Evolutionary conservation across 2,329 filamentous ascomycete species (phyloP).

Genomic region (Hymenoscyphus fructigenus): DNA sequence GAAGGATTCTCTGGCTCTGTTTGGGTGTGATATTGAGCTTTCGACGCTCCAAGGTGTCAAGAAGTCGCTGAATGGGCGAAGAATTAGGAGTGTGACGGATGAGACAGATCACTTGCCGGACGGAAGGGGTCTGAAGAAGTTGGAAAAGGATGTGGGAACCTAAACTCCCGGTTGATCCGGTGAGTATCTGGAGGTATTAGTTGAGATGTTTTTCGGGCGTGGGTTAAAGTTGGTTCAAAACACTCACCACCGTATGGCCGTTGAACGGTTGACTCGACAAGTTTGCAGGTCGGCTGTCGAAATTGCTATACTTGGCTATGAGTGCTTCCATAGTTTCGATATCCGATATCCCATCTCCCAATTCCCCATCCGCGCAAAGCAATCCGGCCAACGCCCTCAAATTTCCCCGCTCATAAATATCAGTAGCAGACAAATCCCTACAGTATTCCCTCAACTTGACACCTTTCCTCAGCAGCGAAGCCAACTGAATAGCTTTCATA

Average conservation of each 20-base stretch:
- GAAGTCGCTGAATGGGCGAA: constrained; percentile 31
- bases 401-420: constrained; percentile 58
- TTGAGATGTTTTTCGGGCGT: constrained; percentile 34
- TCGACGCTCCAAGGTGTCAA: constrained; percentile 36
- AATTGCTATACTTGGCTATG: no score
- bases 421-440: constrained; percentile 50
- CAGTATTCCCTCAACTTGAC: constrained; percentile 46
- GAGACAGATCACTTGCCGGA: constrained; percentile 42
- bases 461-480: constrained; percentile 50
- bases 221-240: constrained; percentile 47
- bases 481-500: constrained; percentile 56
- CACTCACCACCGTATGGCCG: constrained; percentile 40
- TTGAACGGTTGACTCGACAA: no score
- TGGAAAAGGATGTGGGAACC: constrained; percentile 60
- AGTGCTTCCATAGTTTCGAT: constrained; percentile 23
- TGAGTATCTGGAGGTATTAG: constrained; percentile 45
- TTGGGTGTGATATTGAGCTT: constrained; percentile 34
- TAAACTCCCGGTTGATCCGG: constrained; percentile 64
- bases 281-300: no score
- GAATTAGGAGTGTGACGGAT: no score
- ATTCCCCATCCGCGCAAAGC: constrained; percentile 42
- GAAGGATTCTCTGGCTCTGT: constrained; percentile 38
- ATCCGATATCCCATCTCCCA: constrained; percentile 37
- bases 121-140: constrained; percentile 55
- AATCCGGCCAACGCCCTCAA: constrained; percentile 46